Base-by-base conservation (phyloP, 306 rosid species). In the Cercis canadensis region DNA sequence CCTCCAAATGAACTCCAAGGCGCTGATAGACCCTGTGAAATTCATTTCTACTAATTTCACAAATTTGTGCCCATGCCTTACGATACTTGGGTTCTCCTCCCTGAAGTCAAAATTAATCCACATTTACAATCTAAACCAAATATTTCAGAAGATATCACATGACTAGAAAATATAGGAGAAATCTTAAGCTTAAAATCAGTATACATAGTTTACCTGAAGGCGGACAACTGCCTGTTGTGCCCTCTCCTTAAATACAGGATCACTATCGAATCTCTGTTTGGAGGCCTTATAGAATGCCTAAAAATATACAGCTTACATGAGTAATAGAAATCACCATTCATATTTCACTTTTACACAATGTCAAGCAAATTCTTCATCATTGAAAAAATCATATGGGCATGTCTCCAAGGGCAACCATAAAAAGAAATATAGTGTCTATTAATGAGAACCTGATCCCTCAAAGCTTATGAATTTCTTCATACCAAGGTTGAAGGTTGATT, bases 241-340 rank as follows among this genome's bases (percentile, higher is more conserved):
- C 75, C 81, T 89, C 81, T 75, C 86, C 85, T 95, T 91, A 53
- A 95, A 95, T 74, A 79, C 89, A 41, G 90, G 81, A 82, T 95
- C 99, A 51, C 74, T 81, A 67, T 91, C 97, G 50, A 91, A 95
- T 71, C 85, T 95, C 87, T 64, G 71, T 77, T 91, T 91, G 55
- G 99, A 89, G 39, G 89, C 92, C 88, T 91, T 95, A 75, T 91
- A 95, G 79, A 95, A 87, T 73, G 83, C 76, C 99, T 91, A 65
- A 52, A 77, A 72, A 62, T 19, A 54, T 62, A 62, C 29, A 54
- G 73, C 41, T 62, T 37, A 40, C 52, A 72, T 36, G 61, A 76
- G 62, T 54, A 75, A 67, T 39, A 51, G 65, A 64, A 37, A 75
- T 76, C 36, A 19, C 29, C 24, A 24, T 62, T 19, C 65, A 47